Conservation (phyloP, 139 green algal species). For the Nannochloris sp. region DNA sequence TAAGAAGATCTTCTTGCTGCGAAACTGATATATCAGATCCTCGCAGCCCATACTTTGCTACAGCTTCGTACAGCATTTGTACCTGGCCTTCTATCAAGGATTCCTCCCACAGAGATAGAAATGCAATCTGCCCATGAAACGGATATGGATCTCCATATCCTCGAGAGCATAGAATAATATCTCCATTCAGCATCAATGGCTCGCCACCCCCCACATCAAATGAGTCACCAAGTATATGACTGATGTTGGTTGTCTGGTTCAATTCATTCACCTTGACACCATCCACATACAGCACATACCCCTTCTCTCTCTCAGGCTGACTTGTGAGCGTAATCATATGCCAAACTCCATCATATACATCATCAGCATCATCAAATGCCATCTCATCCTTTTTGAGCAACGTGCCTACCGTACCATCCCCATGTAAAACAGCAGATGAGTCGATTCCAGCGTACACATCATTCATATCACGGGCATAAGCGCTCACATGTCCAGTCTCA, state of each 20-base stretch:
- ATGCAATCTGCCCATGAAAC: constrained; percentile 22
- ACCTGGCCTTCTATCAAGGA: constrained; percentile 14
- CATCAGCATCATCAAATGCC: neutral
- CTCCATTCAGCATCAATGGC: constrained; percentile 18
- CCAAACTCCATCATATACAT: constrained; percentile 41
- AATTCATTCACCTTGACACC: constrained; percentile 21
- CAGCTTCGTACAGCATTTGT: constrained; percentile 6
- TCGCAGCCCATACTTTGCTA: neutral
- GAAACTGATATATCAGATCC: neutral
- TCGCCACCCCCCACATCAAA: constrained; percentile 15
- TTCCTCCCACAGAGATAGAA: constrained; percentile 27
- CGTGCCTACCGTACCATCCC: too few relatives aligned
- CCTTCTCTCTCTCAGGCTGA: constrained; percentile 15
- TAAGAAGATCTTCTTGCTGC: neutral
- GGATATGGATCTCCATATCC: constrained; percentile 20
- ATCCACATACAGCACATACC: constrained; percentile 36
- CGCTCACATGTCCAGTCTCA: constrained; percentile 25
- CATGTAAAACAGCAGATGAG: constrained; percentile 33
- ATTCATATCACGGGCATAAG: constrained; percentile 39
- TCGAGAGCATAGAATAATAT: constrained; percentile 38
- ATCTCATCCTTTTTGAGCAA: neutral
- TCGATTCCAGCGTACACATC: constrained; percentile 19
- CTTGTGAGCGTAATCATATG: constrained; percentile 55
- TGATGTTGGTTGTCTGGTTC: neutral
- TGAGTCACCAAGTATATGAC: neutral